phyloP scores from a whole-genome alignment of 305 asterid genomes.

The Plantago coronopus region DNA sequence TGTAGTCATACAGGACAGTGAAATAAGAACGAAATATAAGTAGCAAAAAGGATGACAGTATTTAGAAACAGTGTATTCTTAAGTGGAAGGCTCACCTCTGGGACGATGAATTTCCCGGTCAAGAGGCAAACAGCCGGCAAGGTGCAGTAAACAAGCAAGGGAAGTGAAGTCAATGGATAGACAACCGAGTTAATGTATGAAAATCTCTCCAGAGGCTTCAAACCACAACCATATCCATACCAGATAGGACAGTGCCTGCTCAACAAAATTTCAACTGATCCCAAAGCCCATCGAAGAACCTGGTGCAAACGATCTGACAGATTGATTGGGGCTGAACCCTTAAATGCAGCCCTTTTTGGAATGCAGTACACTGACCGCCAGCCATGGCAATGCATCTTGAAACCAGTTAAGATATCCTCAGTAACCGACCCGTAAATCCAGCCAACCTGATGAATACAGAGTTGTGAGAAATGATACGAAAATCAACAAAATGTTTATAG shows the following conservation, averaged over 20 bases:
- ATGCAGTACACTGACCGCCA: conserved; percentile 58
- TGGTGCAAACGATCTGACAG: conserved; percentile 57
- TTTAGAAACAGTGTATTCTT: not conserved
- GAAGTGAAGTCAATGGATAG: conserved; percentile 59
- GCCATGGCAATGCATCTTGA: conserved; percentile 66
- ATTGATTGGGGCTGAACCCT: conserved; percentile 56
- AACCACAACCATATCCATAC: conserved; percentile 62
- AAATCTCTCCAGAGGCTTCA: conserved; percentile 49
- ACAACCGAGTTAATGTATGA: conserved; percentile 49
- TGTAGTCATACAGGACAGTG: too few relatives aligned
- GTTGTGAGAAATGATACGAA: conserved; percentile 1
- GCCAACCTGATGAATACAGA: conserved; percentile 37
- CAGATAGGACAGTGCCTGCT: conserved; percentile 60
- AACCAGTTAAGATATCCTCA: conserved; percentile 55
- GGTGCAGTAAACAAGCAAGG: conserved; percentile 48
- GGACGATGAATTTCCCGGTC: conserved; percentile 53
- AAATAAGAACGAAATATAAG: not conserved
- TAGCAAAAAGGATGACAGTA: not conserved
- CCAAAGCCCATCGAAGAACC: conserved; percentile 60
- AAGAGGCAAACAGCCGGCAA: conserved; percentile 59
- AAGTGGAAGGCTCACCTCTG: conserved; percentile 36
- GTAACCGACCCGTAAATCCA: conserved; percentile 63
- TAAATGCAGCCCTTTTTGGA: conserved; percentile 49
- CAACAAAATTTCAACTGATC: conserved; percentile 49
- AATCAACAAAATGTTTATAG: not conserved